Percentiles rank a stretch among this genome's conserved stretches.
Conservation (phyloP, 202 grass and related monocot genomes). For the Zizania palustris region DNA sequence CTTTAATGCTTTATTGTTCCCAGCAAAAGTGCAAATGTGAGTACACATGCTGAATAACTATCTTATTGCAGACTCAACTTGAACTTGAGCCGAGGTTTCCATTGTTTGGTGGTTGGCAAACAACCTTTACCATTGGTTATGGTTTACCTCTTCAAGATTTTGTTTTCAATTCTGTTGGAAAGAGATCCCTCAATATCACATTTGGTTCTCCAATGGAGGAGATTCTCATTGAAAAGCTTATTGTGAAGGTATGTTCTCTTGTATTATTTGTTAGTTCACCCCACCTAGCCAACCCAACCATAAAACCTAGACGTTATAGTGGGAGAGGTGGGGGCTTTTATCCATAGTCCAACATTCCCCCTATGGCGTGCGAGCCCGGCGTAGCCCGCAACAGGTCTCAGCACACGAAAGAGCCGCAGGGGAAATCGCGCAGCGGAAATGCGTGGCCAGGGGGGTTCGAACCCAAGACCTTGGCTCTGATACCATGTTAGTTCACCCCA, state of each 20-base stretch:
- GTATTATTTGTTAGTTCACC: too few relatives aligned
- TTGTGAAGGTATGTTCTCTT: conserved; percentile 58
- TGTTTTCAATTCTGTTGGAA: conserved; percentile 74
- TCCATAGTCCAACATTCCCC: too few relatives aligned
- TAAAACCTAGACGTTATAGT: too few relatives aligned
- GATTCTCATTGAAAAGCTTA: conserved; percentile 87
- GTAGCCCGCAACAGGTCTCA: too few relatives aligned
- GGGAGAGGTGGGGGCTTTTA: too few relatives aligned
- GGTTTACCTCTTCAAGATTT: conserved; percentile 91
- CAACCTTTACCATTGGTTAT: conserved; percentile 97
- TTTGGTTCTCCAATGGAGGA: conserved; percentile 91
- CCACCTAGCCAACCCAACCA: too few relatives aligned
- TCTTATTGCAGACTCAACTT: conserved; percentile 78
- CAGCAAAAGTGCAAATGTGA: conserved; percentile 17
- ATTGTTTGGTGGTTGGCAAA: conserved; percentile 98
- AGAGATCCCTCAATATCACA: conserved; percentile 90
- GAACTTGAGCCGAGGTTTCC: conserved; percentile 98
- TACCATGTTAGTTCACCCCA: too few relatives aligned
- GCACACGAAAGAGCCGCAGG: too few relatives aligned
- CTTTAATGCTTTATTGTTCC: background rate
- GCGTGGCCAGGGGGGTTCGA: too few relatives aligned
- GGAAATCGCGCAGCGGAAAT: too few relatives aligned
- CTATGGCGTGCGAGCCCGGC: too few relatives aligned
- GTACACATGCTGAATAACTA: conserved; percentile 13
- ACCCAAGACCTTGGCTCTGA: too few relatives aligned